Conservation (phyloP, 495 filamentous ascomycete genomes). For the Neurospora africana region DNA sequence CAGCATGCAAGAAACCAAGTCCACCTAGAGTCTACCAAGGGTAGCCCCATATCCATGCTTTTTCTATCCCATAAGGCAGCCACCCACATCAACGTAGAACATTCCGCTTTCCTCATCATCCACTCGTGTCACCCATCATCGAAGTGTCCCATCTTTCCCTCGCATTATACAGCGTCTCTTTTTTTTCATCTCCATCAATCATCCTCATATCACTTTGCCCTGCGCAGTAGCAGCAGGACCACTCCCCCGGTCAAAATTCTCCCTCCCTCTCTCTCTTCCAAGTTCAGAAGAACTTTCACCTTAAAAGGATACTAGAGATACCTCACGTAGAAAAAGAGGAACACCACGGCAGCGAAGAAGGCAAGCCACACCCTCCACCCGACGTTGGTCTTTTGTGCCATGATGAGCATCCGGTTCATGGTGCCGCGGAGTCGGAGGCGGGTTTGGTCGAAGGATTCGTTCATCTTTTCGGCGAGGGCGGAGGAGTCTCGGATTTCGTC, state of each 20-base stretch:
- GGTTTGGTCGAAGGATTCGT: constrained; percentile 82
- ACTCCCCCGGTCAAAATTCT: not conserved
- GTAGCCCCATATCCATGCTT: not conserved
- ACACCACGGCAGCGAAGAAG: constrained; percentile 71
- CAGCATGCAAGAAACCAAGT: not conserved
- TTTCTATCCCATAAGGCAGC: not conserved
- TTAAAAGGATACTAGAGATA: not conserved
- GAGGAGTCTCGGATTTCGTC: constrained; percentile 86
- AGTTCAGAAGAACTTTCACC: not conserved
- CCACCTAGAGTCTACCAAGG: not conserved
- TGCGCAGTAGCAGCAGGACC: not conserved
- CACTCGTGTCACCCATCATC: not conserved
- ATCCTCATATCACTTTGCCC: not conserved
- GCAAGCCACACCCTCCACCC: constrained; percentile 88
- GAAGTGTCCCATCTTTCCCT: not conserved
- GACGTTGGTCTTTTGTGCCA: constrained; percentile 88
- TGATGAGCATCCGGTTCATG: constrained; percentile 93
- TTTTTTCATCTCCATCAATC: not conserved
- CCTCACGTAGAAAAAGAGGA: constrained; percentile 89
- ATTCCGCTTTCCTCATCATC: not conserved
- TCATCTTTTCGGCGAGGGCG: constrained; percentile 76
- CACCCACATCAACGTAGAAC: not conserved
- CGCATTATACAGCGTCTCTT: not conserved
- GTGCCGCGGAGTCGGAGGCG: constrained; percentile 70
- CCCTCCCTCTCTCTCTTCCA: not conserved